Evolutionary conservation across 2,329 filamentous ascomycete species (phyloP), one percentile per base, ranked within the genome.

Genomic region (Trichoderma sp.): DNA sequence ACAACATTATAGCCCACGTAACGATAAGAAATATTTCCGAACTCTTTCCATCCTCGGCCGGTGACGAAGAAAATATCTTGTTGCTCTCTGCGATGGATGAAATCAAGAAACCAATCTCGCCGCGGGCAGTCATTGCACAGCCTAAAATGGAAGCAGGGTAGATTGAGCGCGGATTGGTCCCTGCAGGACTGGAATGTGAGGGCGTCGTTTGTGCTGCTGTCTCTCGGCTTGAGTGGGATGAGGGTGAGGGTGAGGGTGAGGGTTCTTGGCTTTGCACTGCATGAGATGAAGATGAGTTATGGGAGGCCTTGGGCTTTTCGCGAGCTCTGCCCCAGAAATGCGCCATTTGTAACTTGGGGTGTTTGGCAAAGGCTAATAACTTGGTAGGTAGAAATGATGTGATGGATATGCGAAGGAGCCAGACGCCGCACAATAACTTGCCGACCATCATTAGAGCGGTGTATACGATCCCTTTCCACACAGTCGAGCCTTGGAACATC

Each of bases 401-500:
- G 4, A 25, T 8, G 54, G 61, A 32, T 7, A 56, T 25, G 19
- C 73, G 73, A 2, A 87, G 69, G 0, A 89, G 80, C 84, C 88
- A 90, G 0, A 85, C 8, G 0, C 89, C 87, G n/a, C 87, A 89
- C 1, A 83, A 66, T 1, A 89, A 69, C 73, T 92, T 92, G 4
- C 80, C 84, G 2, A 91, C 60, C 1, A 83, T 74, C 92, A 95
- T 95, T 4, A 95, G 78, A 0, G 89, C 70, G 0, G 89, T 83
- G 72, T 94, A 95, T 1, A 93, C 83, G 0, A 93, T 70, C 0
- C 92, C 92, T 12, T 87, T 86, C 92, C 91, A 95, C 2, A 93
- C 78, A 0, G 91, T 82, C 0, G 79, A 73, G 0, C 86, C 86
- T 0, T 76, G 75, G 72, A 93, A 94, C 82, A 95, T 88, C 6